A percentile compares a stretch with the other conserved stretches of the same genome.
These are phyloP conservation scores for Trebouxia sp. DNA, from an alignment of 139 green algal species.

Conservation along the genomic window DNA sequence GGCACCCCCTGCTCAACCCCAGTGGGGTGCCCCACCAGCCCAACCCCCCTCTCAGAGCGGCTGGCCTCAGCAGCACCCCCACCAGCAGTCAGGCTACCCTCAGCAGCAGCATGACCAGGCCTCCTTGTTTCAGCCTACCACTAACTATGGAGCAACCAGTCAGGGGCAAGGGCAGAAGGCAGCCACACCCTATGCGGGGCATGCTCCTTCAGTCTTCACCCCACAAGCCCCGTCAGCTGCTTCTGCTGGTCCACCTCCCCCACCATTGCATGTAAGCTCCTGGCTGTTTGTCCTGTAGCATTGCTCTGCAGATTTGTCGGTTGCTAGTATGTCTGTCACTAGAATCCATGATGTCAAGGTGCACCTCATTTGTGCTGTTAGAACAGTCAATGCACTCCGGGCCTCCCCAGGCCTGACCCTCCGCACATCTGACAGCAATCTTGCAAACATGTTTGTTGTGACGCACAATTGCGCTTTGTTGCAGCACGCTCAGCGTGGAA, in stretches of 20 bases:
- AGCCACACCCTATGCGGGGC: background rate
- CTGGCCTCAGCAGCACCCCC: slow-evolving; percentile 1
- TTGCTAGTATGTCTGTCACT: no score
- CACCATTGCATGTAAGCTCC: slow-evolving; percentile 3
- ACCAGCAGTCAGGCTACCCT: slow-evolving; percentile 2
- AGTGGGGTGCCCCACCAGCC: background rate
- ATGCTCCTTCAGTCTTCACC: background rate
- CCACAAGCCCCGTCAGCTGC: slow-evolving; percentile 18
- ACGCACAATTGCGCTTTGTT: no score
- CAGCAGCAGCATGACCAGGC: background rate
- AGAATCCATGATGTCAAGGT: no score
- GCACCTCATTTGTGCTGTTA: no score
- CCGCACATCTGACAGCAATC: no score
- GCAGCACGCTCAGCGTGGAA: no score
- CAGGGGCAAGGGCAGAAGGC: background rate
- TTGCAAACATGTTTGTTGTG: no score
- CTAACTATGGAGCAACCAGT: background rate
- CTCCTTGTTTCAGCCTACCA: background rate
- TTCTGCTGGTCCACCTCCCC: background rate
- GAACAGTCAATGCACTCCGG: no score
- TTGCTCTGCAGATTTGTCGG: no score
- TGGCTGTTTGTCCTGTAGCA: no score
- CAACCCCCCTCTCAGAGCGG: background rate
- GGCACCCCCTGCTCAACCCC: background rate
- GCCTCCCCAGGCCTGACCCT: no score